Evolutionary conservation across 2,329 filamentous ascomycete species (phyloP), one percentile per base, ranked within the genome.

Genomic region (Colletotrichum eremochloae): DNA sequence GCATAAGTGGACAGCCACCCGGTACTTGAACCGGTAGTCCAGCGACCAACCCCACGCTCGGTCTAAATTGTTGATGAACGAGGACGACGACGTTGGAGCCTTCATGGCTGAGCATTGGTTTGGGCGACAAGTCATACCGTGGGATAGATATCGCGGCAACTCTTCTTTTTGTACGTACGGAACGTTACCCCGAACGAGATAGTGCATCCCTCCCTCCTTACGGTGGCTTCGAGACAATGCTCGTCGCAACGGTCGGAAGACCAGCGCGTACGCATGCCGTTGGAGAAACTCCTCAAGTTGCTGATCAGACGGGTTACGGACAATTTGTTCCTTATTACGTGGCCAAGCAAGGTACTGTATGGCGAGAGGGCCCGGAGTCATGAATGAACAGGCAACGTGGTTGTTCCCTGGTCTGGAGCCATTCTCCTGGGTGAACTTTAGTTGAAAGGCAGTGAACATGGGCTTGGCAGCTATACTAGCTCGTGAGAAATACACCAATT

Each of bases 241-340:
- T 48, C 60, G 66, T 72, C 66, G 53, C 69, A 56, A 69, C 5
- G 38, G 40, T 48, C 18, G 56, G 48, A 67, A 38, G 48, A 67
- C 20, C 31, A 58, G 42, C 53, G 11, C 38, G 12, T 9, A 38
- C 40, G 46, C 55, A 64, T 44, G 46, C 57, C 20, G 60, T 61
- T 67, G 70, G 70, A 70, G 70, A 70, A 70, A 61, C 70, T 70
- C 66, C 70, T 60, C 60, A 52, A 58, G 66, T 15, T 56, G 65
- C 66, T 48, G 69, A 65, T 69, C 55, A 63, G 69, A n/a, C 44
- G 40, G 50, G 38, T 11, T 52, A 38, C 24, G 53, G 33, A 50
- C 8, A 63, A 63, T 2, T 46, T 6, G 9, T 63, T 46, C 42
- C 42, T 29, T 46, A 42, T 14, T 24, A 52, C 8, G 50, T 8